Conservation (phyloP, 2,329 filamentous ascomycete genomes). For the Huntiella savannae region DNA sequence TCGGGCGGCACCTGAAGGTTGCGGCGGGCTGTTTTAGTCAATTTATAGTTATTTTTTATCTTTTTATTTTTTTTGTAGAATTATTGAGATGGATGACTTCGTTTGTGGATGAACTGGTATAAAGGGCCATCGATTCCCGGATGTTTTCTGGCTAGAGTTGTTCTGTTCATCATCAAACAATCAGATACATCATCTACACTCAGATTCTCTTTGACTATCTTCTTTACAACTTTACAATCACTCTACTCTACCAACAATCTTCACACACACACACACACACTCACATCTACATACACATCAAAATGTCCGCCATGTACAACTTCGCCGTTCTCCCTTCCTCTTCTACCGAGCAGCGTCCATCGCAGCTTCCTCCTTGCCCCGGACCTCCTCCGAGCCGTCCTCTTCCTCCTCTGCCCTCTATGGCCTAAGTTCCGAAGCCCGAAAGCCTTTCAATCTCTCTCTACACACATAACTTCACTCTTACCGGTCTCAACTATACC, state of each 20-base stretch:
- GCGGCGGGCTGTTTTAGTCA: no score
- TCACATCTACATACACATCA: slow-evolving; percentile 1
- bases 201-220: slow-evolving; percentile 1
- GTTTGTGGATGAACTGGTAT: background rate
- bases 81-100: background rate
- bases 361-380: slow-evolving; percentile 47
- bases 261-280: background rate
- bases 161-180: background rate
- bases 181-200: background rate
- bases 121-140: no score
- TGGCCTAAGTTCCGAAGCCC: slow-evolving; percentile 22
- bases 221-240: slow-evolving; percentile 10
- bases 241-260: slow-evolving; percentile 12
- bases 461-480: background rate
- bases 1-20: no score
- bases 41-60: no score
- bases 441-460: no score
- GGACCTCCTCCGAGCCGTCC: slow-evolving; percentile 45
- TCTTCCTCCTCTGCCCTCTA: slow-evolving; percentile 46
- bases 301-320: slow-evolving; percentile 1
- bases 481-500: background rate
- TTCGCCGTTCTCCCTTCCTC: slow-evolving; percentile 12
- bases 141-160: no score
- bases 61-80: no score
- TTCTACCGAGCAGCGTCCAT: slow-evolving; percentile 34